These are phyloP conservation scores for Ajuga chamaepitys DNA, from an alignment of 257 asterid genomes.

Conservation along the genomic window DNA sequence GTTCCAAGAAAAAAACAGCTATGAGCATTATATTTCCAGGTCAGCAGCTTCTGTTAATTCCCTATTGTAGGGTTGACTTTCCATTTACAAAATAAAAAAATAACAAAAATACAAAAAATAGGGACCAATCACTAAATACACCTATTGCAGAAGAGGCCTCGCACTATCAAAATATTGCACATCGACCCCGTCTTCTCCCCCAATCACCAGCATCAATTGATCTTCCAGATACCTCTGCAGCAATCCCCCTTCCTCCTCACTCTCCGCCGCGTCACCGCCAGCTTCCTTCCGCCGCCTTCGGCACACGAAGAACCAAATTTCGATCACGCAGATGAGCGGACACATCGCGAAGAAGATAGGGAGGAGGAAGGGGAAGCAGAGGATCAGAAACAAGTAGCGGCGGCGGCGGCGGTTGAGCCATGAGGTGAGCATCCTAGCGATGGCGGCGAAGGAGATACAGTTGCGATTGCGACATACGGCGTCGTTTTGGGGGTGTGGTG, in stretches of 20 bases:
- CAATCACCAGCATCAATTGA: constrained; percentile 34
- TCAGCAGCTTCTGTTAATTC: not conserved
- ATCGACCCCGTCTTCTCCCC: constrained; percentile 26
- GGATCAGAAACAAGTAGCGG: constrained; percentile 32
- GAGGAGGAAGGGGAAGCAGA: constrained; percentile 41
- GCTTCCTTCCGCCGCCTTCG: constrained; percentile 19
- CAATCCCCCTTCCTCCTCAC: constrained; percentile 20
- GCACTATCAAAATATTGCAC: constrained; percentile 33
- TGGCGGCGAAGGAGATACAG: constrained; percentile 26
- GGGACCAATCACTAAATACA: not conserved
- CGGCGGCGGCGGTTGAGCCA: constrained; percentile 37
- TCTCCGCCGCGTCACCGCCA: constrained; percentile 7
- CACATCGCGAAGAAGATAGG: constrained; percentile 32
- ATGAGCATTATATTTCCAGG: not conserved
- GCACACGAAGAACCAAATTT: constrained; percentile 20
- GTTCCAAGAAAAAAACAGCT: not conserved
- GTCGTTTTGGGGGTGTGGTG: constrained; percentile 21
- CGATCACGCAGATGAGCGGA: constrained; percentile 34
- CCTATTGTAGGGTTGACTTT: constrained; percentile 16
- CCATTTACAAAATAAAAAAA: not conserved
- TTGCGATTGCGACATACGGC: constrained; percentile 14
- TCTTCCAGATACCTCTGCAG: constrained; percentile 51
- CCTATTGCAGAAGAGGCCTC: constrained; percentile 34
- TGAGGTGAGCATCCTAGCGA: constrained; percentile 23
- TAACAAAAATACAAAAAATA: not conserved